phyloP scores from a whole-genome alignment of 495 filamentous ascomycete genomes.

The Glutinoglossum americanum region DNA sequence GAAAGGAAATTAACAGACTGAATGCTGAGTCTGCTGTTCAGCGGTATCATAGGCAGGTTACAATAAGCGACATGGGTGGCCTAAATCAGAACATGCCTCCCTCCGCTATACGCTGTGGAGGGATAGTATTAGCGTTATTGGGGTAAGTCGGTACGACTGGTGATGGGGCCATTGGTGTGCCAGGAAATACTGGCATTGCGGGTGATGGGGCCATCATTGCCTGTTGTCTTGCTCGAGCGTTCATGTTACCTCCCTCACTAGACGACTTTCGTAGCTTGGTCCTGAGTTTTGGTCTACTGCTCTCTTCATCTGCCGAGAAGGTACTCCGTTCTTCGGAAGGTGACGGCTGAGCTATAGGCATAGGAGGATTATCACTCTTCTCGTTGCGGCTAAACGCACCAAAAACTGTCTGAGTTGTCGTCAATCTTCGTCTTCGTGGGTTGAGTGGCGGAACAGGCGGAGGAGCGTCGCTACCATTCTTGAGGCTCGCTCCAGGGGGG shows the following conservation, averaged over 20 bases:
- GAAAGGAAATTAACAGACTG: not conserved
- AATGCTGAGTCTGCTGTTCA: not conserved
- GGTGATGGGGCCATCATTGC: slow-evolving; percentile 8
- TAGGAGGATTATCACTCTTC: slow-evolving; percentile 5
- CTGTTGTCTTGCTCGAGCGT: slow-evolving; percentile 22
- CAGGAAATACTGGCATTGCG: not conserved
- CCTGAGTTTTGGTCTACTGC: slow-evolving; percentile 15
- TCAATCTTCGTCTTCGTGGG: slow-evolving; percentile 10
- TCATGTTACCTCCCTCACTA: slow-evolving; percentile 25
- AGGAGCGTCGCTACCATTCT: not conserved
- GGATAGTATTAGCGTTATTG: not conserved
- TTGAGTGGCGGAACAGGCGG: slow-evolving; percentile 14
- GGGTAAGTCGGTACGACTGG: not conserved
- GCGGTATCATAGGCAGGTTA: not conserved
- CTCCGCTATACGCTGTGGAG: not conserved
- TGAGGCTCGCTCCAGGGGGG: slow-evolving; percentile 2
- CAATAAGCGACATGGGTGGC: no score
- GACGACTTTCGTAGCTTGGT: slow-evolving; percentile 31
- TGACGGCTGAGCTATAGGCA: not conserved
- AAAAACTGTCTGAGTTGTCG: slow-evolving; percentile 11
- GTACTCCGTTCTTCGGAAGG: slow-evolving; percentile 23
- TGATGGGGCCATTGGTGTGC: not conserved
- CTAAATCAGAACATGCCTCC: slow-evolving; percentile 1
- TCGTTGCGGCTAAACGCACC: slow-evolving; percentile 10
- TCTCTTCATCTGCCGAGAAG: slow-evolving; percentile 31